These are phyloP conservation scores for Aspergillus sergii DNA, from an alignment of 2,329 filamentous ascomycete genomes.

Conservation along the genomic window DNA sequence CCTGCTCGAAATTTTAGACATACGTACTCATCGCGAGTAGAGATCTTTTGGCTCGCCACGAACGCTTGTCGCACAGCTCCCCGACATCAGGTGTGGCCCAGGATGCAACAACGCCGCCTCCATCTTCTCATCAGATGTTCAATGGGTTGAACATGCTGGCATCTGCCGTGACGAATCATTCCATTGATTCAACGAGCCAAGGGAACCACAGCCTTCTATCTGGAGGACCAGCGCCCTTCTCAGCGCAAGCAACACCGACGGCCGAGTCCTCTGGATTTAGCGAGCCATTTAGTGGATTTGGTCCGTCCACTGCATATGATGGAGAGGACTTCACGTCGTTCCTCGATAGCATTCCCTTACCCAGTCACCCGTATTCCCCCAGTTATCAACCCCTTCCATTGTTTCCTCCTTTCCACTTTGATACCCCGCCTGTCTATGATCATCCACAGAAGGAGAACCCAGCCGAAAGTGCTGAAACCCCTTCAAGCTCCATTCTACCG, in stretches of 20 bases:
- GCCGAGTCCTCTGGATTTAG: constrained; percentile 23
- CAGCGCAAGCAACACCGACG: constrained; percentile 9
- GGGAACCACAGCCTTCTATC: constrained; percentile 11
- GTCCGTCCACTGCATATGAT: constrained; percentile 24
- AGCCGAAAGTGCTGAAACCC: constrained; percentile 21
- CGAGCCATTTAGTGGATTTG: constrained; percentile 29
- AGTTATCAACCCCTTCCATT: constrained; percentile 37
- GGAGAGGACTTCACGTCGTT: constrained; percentile 40
- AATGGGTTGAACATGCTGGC: constrained; percentile 33
- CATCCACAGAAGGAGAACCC: constrained; percentile 18
- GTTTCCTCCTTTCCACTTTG: constrained; percentile 32
- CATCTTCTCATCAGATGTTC: constrained; percentile 24
- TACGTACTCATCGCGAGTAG: constrained; percentile 20
- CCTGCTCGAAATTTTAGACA: too few species aligned
- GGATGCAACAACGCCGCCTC: constrained; percentile 8
- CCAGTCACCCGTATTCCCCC: constrained; percentile 36
- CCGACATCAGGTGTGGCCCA: constrained; percentile 13
- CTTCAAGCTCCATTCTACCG: constrained; percentile 34
- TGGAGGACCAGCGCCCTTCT: constrained; percentile 14
- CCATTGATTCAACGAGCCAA: constrained; percentile 13
- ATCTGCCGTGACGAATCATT: constrained; percentile 29
- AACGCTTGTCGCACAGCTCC: constrained; percentile 31
- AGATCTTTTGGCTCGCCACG: constrained; percentile 36
- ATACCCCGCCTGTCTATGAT: constrained; percentile 26
- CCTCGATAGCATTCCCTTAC: constrained; percentile 36